Evolutionary conservation across 768 basidiomycete species (phyloP).

Genomic region (Trametes cinnabarina): DNA sequence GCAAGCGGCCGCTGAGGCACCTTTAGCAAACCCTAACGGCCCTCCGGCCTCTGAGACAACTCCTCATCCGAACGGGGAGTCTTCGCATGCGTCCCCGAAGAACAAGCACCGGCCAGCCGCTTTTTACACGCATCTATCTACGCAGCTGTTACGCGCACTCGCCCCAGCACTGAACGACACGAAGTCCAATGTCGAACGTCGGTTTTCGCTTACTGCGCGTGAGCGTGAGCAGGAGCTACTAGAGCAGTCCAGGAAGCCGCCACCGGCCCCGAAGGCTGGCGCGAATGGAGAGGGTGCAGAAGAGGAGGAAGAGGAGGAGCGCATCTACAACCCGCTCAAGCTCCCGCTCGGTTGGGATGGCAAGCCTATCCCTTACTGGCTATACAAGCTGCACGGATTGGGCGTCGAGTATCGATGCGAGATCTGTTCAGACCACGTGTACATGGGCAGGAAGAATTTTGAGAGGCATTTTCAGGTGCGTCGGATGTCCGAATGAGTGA

Average conservation of each 20-base stretch:
- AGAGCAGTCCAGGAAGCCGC: conserved; percentile 59
- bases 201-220: conserved; percentile 94
- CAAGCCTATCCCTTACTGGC: conserved; percentile 98
- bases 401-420: conserved; percentile 98
- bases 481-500: not conserved
- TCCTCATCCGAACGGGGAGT: conserved; percentile 28
- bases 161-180: conserved; percentile 77
- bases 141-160: conserved; percentile 64
- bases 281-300: conserved; percentile 49
- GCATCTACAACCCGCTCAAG: conserved; percentile 97
- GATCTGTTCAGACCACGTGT: conserved; percentile 94
- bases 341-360: conserved; percentile 97
- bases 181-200: conserved; percentile 92
- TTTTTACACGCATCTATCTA: conserved; percentile 65
- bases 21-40: conserved; percentile 61
- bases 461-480: conserved; percentile 90
- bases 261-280: conserved; percentile 46
- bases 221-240: conserved; percentile 93
- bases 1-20: conserved; percentile 47
- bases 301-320: conserved; percentile 93
- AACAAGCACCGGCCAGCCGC: conserved; percentile 65
- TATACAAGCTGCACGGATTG: conserved; percentile 96
- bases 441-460: conserved; percentile 98
- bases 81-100: conserved; percentile 33
- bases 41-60: conserved; percentile 54